A percentile compares a stretch with the other conserved stretches of the same genome.
Evolutionary conservation across 495 filamentous ascomycete species (phyloP).

Genomic region (Friedmanniomyces simplex): DNA sequence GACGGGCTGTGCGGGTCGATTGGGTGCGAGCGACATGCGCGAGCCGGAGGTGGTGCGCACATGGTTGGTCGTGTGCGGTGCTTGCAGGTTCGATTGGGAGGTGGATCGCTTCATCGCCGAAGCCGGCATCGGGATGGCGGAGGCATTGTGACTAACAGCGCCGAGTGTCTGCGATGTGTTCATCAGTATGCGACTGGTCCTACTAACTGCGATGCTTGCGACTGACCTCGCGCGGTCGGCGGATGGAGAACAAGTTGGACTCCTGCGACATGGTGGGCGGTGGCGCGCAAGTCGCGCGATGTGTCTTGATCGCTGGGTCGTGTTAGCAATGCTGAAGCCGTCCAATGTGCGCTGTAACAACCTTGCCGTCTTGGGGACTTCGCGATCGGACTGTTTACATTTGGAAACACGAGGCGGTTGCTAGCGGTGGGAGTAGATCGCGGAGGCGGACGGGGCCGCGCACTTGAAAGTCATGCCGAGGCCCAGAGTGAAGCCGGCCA

Average conservation of each 20-base stretch:
- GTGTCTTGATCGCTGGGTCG: no score
- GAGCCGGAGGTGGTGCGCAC: conserved; percentile 70
- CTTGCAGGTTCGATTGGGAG: conserved; percentile 59
- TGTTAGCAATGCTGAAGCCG: no score
- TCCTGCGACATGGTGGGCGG: conserved; percentile 31
- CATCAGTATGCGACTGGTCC: background rate
- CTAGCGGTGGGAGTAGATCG: no score
- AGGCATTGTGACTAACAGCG: conserved; percentile 58
- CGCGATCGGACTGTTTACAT: no score
- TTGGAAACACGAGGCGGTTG: no score
- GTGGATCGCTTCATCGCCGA: conserved; percentile 93
- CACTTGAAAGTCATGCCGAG: no score
- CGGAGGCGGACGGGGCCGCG: no score
- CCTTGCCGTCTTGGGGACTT: no score
- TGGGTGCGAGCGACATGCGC: conserved; percentile 70
- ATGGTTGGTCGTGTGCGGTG: conserved; percentile 60
- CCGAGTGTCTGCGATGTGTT: conserved; percentile 56
- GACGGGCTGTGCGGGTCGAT: conserved; percentile 69
- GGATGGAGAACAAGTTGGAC: conserved; percentile 31
- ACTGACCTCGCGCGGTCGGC: conserved; percentile 35
- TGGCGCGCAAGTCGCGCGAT: background rate
- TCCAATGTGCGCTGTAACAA: no score
- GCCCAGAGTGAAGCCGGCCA: no score
- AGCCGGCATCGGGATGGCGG: conserved; percentile 75
- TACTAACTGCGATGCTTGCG: background rate